These are phyloP conservation scores for Bryopsis sp. DNA, from an alignment of 139 green algal genomes.

Conservation along the genomic window DNA sequence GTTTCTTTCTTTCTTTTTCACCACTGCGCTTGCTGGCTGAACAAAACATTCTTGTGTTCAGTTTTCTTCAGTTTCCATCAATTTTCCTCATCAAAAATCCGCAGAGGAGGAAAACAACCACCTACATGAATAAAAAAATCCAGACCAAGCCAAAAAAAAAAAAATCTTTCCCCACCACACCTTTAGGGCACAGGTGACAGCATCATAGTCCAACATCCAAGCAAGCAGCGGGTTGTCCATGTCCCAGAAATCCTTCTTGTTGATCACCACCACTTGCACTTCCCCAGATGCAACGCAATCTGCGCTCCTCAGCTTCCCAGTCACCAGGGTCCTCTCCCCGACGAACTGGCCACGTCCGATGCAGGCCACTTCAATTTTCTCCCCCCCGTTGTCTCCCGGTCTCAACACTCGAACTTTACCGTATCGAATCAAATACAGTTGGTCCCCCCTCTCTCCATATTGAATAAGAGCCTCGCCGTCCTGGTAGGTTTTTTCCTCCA, in stretches of 20 bases:
- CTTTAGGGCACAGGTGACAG: slow-evolving; percentile 40
- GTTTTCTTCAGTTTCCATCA: too few species aligned
- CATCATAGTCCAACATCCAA: slow-evolving; percentile 70
- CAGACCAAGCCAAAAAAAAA: too few species aligned
- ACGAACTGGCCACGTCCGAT: slow-evolving; percentile 62
- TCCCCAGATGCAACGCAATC: slow-evolving; percentile 53
- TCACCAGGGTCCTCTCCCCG: slow-evolving; percentile 63
- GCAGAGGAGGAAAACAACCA: too few species aligned
- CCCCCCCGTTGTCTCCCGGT: slow-evolving; percentile 10
- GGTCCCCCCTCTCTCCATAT: slow-evolving; percentile 51
- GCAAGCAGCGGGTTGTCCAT: slow-evolving; percentile 64
- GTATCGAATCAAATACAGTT: slow-evolving; percentile 64
- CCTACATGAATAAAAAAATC: too few species aligned
- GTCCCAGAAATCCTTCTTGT: slow-evolving; percentile 63
- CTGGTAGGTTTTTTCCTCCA: slow-evolving; percentile 46
- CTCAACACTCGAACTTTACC: slow-evolving; percentile 40
- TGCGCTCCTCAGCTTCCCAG: slow-evolving; percentile 55
- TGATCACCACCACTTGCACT: slow-evolving; percentile 60
- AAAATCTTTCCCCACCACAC: background rate
- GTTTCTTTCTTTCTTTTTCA: too few species aligned
- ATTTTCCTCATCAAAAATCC: too few species aligned
- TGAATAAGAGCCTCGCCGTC: slow-evolving; percentile 51
- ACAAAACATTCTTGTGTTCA: too few species aligned
- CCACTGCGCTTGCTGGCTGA: too few species aligned
- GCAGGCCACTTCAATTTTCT: slow-evolving; percentile 41